Evolutionary conservation across 768 basidiomycete genomes (phyloP).

Genomic region (Termitomyces sp.): DNA sequence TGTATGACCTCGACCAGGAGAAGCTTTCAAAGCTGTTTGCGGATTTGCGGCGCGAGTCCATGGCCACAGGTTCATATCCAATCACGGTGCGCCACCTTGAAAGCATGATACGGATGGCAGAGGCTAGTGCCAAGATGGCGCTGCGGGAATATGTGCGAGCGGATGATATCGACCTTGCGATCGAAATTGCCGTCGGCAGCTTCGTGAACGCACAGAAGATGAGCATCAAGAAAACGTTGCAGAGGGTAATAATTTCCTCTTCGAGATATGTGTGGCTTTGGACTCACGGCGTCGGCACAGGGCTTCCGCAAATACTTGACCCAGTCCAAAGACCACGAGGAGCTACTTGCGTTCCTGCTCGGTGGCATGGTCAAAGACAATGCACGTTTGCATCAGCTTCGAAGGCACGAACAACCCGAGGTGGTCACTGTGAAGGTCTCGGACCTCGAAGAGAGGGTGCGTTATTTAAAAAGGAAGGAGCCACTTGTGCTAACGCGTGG

Average conservation of each 20-base stretch:
- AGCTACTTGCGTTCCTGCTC: slow-evolving; percentile 89
- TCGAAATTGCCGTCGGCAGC: slow-evolving; percentile 90
- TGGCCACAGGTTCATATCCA: slow-evolving; percentile 97
- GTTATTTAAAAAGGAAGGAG: slow-evolving; percentile 17
- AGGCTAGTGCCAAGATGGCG: slow-evolving; percentile 98
- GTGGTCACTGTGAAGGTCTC: slow-evolving; percentile 67
- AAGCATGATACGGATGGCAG: slow-evolving; percentile 99
- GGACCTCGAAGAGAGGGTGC: slow-evolving; percentile 84
- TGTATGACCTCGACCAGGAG: slow-evolving; percentile 93
- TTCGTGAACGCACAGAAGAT: slow-evolving; percentile 98
- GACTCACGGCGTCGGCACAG: slow-evolving; percentile 30
- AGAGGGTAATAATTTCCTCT: slow-evolving; percentile 64
- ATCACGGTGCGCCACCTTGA: slow-evolving; percentile 98
- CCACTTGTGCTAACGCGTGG: neutral
- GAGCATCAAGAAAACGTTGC: slow-evolving; percentile 96
- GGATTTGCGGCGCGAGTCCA: slow-evolving; percentile 91
- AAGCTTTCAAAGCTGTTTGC: slow-evolving; percentile 92
- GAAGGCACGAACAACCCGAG: slow-evolving; percentile 72
- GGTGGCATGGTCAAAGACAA: slow-evolving; percentile 93
- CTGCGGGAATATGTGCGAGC: slow-evolving; percentile 91
- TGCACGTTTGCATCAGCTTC: slow-evolving; percentile 76
- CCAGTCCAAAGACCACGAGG: slow-evolving; percentile 93
- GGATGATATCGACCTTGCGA: slow-evolving; percentile 96
- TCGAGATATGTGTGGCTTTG: neutral
- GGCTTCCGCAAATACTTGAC: slow-evolving; percentile 81